phyloP scores from a whole-genome alignment of 2,329 filamentous ascomycete species.

The Ustulina deusta region DNA sequence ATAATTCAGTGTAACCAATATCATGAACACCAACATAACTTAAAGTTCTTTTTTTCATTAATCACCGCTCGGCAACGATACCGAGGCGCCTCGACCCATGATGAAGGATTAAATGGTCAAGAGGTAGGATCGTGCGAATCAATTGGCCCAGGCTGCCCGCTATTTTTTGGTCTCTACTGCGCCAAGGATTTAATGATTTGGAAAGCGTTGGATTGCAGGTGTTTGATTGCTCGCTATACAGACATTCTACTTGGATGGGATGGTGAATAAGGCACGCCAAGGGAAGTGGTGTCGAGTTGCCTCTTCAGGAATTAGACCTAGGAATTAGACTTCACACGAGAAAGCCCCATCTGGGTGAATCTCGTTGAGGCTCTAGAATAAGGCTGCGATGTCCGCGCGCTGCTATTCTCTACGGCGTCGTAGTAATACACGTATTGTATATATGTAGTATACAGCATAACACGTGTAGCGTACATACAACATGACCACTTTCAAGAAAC shows the following conservation, averaged over 20 bases:
- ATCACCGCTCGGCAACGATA: constrained; percentile 26
- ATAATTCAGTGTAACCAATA: constrained; percentile 6
- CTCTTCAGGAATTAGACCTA: constrained; percentile 30
- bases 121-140: constrained; percentile 29
- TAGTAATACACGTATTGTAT: constrained; percentile 9
- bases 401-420: constrained; percentile 18
- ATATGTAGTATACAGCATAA: constrained; percentile 7
- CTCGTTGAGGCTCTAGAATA: constrained; percentile 31
- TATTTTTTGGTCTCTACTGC: constrained; percentile 3
- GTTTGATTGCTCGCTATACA: constrained; percentile 29
- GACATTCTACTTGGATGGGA: constrained; percentile 23
- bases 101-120: constrained; percentile 14
- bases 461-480: constrained; percentile 13
- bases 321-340: constrained; percentile 3
- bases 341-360: constrained; percentile 21
- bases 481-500: constrained; percentile 14
- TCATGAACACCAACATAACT: constrained; percentile 8
- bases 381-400: constrained; percentile 28
- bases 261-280: constrained; percentile 32
- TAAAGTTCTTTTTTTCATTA: neutral
- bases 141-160: constrained; percentile 11
- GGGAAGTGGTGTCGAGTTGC: constrained; percentile 25
- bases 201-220: constrained; percentile 29
- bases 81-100: constrained; percentile 24
- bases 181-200: constrained; percentile 35